Base-by-base conservation (phyloP, 805 yeast species). In the Ogataea saltuana region DNA sequence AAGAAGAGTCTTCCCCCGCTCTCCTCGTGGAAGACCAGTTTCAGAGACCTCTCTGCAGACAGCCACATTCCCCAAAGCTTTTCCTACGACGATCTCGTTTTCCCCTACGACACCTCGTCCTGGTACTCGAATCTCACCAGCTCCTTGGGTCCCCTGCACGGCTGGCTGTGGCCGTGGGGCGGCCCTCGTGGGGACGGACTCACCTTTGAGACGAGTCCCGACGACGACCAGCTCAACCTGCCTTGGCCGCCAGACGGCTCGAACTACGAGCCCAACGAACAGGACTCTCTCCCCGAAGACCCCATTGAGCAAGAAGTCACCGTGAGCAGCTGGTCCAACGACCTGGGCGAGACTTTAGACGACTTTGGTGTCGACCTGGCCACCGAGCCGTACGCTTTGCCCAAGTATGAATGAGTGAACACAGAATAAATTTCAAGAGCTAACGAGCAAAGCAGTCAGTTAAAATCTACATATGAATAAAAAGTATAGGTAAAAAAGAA, bases 221-320 rank as follows among this genome's bases (percentile, higher is more conserved):
- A 69, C 38, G 78, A 75, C 42, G 85, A 83, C 53, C 76, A 85
- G 46, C 64, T 83, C 40, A 75, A 78, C 1, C 66, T 84, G 29
- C 93, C 96, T 2, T 91, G 97, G 96, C 99, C 99, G 1, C 95
- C 96, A 1, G 95, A 88, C 65, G 89, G 88, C 5, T 81, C 55
- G 1, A 58, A 58, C n/a, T 60, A 41, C 32, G 60, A 56, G 29
- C 50, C 54, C n/a, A 12, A 22, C 4, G 33, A 34, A 8, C 22
- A 16, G 6, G 41, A 15, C 6, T 17, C 17, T 3, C 25, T 19
- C 1, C 32, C 20, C 6, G 34, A 20, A 13, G 42, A 36, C 5
- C 41, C 41, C 26, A 35, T 21, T 21, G 55, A 47, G 36, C 48
- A 39, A 10, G 52, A 44, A 18, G 17, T 18, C 2, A 42, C 48